These are phyloP conservation scores for Geranium rotundifolium DNA, from an alignment of 345 rosid species.

Conservation along the genomic window DNA sequence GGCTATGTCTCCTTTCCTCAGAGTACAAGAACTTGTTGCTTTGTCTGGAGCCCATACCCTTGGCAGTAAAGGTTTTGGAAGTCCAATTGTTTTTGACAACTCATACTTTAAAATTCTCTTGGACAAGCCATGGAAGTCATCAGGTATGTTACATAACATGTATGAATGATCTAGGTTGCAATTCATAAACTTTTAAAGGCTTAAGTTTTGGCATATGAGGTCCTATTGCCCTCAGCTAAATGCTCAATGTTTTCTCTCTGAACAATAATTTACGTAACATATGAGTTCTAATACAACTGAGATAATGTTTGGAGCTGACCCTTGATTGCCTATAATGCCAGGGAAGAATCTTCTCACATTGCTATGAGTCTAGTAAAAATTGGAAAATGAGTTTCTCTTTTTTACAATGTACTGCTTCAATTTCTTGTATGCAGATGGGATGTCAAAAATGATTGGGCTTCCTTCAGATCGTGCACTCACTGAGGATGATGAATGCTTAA, in stretches of 20 bases:
- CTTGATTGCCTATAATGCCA: neutral
- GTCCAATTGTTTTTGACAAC: constrained; percentile 59
- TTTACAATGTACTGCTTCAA: neutral
- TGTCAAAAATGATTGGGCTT: constrained; percentile 81
- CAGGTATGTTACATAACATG: constrained; percentile 31
- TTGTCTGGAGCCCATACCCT: constrained; percentile 87
- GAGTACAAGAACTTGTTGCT: constrained; percentile 72
- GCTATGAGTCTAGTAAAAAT: neutral
- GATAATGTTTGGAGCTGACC: neutral
- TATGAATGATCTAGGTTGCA: neutral
- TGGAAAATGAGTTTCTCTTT: neutral
- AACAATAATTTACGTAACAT: neutral
- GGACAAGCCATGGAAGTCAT: constrained; percentile 68
- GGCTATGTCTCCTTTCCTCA: constrained; percentile 11
- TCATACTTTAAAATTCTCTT: constrained; percentile 78
- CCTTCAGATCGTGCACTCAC: constrained; percentile 82
- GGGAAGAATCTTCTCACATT: neutral
- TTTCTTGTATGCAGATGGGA: constrained; percentile 36
- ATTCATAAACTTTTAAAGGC: neutral
- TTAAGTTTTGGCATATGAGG: neutral
- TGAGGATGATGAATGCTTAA: constrained; percentile 72
- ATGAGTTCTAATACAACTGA: neutral
- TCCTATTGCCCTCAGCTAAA: neutral
- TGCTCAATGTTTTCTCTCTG: neutral
- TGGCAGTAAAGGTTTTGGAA: constrained; percentile 87